Base-by-base conservation (phyloP, 345 rosid species). In the Salix suchowensis region DNA sequence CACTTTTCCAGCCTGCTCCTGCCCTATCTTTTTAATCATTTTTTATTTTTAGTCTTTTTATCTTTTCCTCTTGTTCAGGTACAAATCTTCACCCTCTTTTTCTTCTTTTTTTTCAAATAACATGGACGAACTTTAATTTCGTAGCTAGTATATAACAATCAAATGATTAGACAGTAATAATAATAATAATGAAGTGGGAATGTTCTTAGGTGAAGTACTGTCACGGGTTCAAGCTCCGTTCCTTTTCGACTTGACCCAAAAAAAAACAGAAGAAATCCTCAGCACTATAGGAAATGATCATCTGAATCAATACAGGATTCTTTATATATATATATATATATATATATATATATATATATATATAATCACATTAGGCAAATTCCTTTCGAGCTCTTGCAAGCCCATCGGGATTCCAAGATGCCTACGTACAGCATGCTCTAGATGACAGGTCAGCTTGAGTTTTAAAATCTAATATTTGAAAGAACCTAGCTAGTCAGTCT, bases 381-480 rank as follows among this genome's bases (percentile, higher is more conserved):
- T 42, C 75, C 66, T 0, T 42, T 13, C 39, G 61, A 74, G n/a
- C 34, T 30, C 48, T 48, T 65, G 64, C 28, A 16, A 73, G 68
- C 30, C 44, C 69, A 65, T 50, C 1, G 62, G 70, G 48, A 74
- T 50, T 46, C 71, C 71, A 74, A 66, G 71, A 66, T 65, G 71
- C 50, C 65, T 9, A 10, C 44, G 44, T 26, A 40, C 1, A 28
- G 46, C 2, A 65, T n/a, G 58, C 44, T 46, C 61, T 23, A 74
- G 32, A 36, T 21, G 37, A 34, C 5, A 37, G 34, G 68, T 3
- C 76, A 21, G 74, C 66, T 73, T 28, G 69, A 74, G 46, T 74
- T 37, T 58, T 37, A 60, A 24, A 37, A 60, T 37, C 11, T n/a
- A 70, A 74, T 36, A 36, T 36, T 66, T 74, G 52, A 71, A 62